Conservation (phyloP, 441 rosid species). For the Adansonia rubrostipa region DNA sequence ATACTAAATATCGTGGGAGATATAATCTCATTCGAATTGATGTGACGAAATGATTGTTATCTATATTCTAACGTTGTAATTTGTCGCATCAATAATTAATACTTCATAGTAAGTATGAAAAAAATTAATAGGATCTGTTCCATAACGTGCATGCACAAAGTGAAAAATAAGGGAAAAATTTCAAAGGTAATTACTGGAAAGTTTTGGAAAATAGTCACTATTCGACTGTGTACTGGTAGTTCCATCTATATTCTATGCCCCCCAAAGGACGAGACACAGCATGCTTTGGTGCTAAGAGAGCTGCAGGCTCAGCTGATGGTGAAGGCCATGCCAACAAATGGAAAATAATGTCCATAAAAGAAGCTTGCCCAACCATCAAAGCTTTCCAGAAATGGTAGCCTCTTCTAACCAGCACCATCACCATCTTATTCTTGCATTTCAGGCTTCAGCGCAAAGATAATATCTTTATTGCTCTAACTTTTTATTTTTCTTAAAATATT, state of each 20-base stretch:
- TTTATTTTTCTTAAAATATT: no score
- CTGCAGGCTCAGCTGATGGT: slow-evolving; percentile 29
- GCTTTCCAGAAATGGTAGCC: slow-evolving; percentile 33
- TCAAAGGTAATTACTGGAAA: background rate
- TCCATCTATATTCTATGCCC: slow-evolving; percentile 16
- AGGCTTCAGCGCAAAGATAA: background rate
- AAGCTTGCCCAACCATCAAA: slow-evolving; percentile 23
- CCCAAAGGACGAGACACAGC: slow-evolving; percentile 22
- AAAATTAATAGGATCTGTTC: background rate
- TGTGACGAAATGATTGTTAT: slow-evolving; percentile 1
- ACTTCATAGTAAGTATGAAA: background rate
- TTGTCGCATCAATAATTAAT: background rate
- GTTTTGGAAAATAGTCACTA: background rate
- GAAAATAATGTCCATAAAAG: slow-evolving; percentile 34
- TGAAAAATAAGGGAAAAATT: background rate
- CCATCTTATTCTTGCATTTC: background rate
- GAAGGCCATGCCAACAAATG: slow-evolving; percentile 28
- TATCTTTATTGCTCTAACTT: no score
- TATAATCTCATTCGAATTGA: background rate
- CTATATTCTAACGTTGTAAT: background rate
- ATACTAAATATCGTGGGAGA: background rate
- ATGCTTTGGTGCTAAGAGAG: slow-evolving; percentile 16
- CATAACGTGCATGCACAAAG: background rate
- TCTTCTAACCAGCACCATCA: slow-evolving; percentile 34
- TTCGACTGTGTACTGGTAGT: slow-evolving; percentile 15